Evolutionary conservation across 345 rosid genomes (phyloP).

Genomic region (Streptanthus diversifolius): DNA sequence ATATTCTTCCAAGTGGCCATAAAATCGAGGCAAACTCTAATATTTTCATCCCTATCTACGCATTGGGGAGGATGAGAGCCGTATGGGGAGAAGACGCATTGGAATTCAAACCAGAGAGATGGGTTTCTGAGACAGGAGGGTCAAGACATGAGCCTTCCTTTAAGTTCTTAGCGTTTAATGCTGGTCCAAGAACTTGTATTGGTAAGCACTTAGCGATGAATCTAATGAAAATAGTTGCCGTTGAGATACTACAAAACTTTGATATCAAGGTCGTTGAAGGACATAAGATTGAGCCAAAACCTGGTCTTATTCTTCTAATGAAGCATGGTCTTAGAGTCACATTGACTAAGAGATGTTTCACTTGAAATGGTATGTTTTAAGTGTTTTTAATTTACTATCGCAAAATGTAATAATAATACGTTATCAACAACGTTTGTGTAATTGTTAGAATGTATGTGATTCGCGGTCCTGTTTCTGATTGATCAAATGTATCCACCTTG

Average conservation of each 20-base stretch:
- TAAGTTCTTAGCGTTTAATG: neutral
- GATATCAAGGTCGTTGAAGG: neutral
- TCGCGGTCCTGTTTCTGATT: too few species aligned
- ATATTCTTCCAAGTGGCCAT: conserved; percentile 38
- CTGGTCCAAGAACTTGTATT: neutral
- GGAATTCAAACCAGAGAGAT: conserved; percentile 33
- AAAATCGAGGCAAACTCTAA: neutral
- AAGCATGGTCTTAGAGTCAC: neutral
- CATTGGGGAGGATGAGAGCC: conserved; percentile 34
- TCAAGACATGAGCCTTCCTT: neutral
- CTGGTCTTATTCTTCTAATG: neutral
- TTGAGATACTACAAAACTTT: neutral
- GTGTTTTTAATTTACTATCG: too few species aligned
- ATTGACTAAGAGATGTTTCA: neutral
- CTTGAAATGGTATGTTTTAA: neutral
- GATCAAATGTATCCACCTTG: too few species aligned
- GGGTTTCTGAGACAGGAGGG: neutral
- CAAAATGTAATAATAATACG: too few species aligned
- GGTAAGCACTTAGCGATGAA: neutral
- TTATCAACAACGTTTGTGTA: too few species aligned
- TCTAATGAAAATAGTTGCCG: neutral
- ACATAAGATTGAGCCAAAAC: neutral
- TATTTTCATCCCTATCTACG: conserved; percentile 8
- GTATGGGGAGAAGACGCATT: conserved; percentile 25
- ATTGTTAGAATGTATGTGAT: too few species aligned